Evolutionary conservation across 805 yeast species (phyloP), one percentile per base, ranked within the genome.

Genomic region (Kodamaea hsintzibuensis): DNA sequence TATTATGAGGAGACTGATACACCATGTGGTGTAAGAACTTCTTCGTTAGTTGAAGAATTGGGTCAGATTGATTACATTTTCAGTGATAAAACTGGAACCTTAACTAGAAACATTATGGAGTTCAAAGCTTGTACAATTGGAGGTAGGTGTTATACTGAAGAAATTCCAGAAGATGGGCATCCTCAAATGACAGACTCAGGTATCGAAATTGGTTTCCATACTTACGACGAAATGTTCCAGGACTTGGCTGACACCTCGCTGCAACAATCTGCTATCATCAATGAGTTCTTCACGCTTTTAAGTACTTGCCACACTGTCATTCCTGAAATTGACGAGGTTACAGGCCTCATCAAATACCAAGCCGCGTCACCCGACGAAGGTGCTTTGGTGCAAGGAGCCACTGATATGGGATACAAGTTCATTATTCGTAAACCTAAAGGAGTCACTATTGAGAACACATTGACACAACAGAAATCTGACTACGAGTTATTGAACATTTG

Each of bases 321-420:
- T 57, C 99, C 99, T 0, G 99, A 95, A 68, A 75, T 81, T 16
- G 80, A 79, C 56, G 84, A 78, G 1, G 76, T 74, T 53, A 65
- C 69, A 2, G 89, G 88, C 0, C 61, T 78, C 2, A 85, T 95
- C 58, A 92, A 90, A 68, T 95, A 96, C 68, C 99, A 95, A 72
- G 99, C 99, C 0, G 97, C 99, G 0, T 92, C 98, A 0, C 99
- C 99, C 0, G 99, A 95, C 74, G 99, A 96, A 76, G 99, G 99
- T 50, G 99, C 99, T 0, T 78, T 95, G 57, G 99, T 95, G 1
- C 91, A 92, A 62, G 99, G 99, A 55, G 98, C 97, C 14, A 95
- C 98, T 0, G 78, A 77, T 63, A 74, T 93, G 47, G 98, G 98
- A 0, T 95, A 88, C 67, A 84, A 81, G 57, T 96, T 95, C 67